A percentile compares a stretch with the other conserved stretches of the same genome.
These are phyloP conservation scores for Herpetospermum pedunculosum DNA, from an alignment of 306 rosid genomes.

Conservation along the genomic window DNA sequence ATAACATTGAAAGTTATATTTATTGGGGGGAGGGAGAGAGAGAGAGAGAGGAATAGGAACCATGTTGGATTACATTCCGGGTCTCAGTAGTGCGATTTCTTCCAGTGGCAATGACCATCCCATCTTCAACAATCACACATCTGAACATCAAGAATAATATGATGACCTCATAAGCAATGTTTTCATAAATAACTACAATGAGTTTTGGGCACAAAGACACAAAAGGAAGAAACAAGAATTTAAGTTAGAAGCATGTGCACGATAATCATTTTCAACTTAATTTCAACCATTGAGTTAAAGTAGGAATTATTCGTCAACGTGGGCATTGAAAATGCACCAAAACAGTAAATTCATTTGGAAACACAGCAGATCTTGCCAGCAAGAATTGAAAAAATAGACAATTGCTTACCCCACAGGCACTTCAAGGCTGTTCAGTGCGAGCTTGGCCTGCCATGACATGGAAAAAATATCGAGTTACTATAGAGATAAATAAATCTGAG, in stretches of 20 bases:
- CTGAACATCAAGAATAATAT: slow-evolving; percentile 26
- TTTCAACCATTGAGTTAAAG: not conserved
- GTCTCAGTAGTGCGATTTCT: slow-evolving; percentile 81
- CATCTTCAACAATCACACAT: slow-evolving; percentile 73
- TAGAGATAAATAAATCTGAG: not conserved
- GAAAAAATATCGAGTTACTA: not conserved
- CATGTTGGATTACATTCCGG: slow-evolving; percentile 43
- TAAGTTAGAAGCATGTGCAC: not conserved
- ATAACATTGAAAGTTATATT: not conserved
- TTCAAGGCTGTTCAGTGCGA: slow-evolving; percentile 62
- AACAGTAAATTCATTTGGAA: not conserved
- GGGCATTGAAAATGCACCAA: too few species aligned
- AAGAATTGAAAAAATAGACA: not conserved
- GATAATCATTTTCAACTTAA: not conserved
- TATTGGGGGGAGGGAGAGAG: too few species aligned
- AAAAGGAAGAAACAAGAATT: not conserved
- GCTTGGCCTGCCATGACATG: too few species aligned
- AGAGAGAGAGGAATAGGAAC: not conserved
- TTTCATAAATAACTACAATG: not conserved
- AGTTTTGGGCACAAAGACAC: not conserved
- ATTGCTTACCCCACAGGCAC: slow-evolving; percentile 83
- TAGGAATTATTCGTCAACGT: not conserved
- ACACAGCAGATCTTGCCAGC: not conserved
- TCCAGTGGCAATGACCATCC: slow-evolving; percentile 62
- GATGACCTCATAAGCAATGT: slow-evolving; percentile 9